Base-by-base conservation (phyloP, 1,139 yeast species). In the Yamadazyma sp. region DNA sequence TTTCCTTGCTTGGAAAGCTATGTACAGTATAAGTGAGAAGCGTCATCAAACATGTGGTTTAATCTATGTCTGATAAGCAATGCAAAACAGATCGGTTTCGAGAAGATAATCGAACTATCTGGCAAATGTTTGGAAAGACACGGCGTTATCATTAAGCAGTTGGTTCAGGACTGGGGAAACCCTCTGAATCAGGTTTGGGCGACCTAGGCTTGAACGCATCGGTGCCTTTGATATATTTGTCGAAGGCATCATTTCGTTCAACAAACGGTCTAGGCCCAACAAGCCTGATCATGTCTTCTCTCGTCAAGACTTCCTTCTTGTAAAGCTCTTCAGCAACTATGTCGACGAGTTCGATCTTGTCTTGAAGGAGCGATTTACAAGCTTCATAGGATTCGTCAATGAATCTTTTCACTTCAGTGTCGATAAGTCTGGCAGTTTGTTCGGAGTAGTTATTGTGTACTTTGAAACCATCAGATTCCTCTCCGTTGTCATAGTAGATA, bases 201-300 rank as follows among this genome's bases (percentile, higher is more conserved):
- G 64, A 58, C 33, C 54, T 54, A 28, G 63, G 64, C 44, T 60
- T 62, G 46, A 63, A 62, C 3, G 67, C 66, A 48, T 61, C 73
- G 33, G 58, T 55, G 15, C 75, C 79, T 48, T 78, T 79, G 47
- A 85, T 65, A 54, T 85, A 85, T 56, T 83, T 83, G 62, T 85
- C 91, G 56, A 85, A 84, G 1, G 91, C 92, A 60, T 84, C 92
- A 53, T 83, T 84, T 50, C 80, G 75, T 58, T 84, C 89, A 10
- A 83, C 79, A 71, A 82, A 84, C 17, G 89, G 89, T 54, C 94
- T 73, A 48, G 83, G 82, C 2, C 94, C 94, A 33, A 83, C 66
- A 30, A 85, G 57, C 42, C 80, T 69, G 41, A 84, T 77, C 94
- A 85, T 85, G 55, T 85, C 94, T 56, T 84, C 89, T 62, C 94